These are phyloP conservation scores for Saprolegnia diclina DNA, from an alignment of 352 stramenopile genomes.

Conservation along the genomic window DNA sequence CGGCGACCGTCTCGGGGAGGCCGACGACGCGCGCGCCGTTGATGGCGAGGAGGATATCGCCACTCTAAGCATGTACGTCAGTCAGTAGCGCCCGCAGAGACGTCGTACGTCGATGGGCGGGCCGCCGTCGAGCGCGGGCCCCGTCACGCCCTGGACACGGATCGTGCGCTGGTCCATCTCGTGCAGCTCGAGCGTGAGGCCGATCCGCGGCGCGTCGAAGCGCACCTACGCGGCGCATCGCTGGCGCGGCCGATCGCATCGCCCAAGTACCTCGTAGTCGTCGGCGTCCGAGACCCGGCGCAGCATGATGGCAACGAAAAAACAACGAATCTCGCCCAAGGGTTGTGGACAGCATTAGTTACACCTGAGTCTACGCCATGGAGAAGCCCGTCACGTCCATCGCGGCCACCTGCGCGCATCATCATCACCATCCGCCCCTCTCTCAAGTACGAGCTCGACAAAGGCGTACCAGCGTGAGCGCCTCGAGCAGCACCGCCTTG, in stretches of 20 bases:
- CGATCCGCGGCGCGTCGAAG: conserved; percentile 6
- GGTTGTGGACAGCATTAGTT: neutral
- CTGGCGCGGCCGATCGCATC: neutral
- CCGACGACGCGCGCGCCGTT: neutral
- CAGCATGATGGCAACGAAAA: neutral
- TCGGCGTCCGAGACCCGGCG: neutral
- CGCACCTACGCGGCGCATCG: conserved; percentile 4
- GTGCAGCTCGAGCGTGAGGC: conserved; percentile 10
- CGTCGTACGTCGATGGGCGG: neutral
- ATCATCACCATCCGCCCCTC: no score
- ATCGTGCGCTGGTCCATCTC: neutral
- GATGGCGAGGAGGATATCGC: conserved; percentile 3
- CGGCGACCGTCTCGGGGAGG: neutral
- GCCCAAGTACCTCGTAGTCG: conserved; percentile 10
- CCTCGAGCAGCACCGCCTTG: neutral
- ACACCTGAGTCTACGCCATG: conserved; percentile 5
- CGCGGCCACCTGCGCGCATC: neutral
- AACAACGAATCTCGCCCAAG: neutral
- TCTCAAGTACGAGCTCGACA: no score
- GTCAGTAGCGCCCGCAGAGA: neutral
- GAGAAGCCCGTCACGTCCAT: conserved; percentile 26
- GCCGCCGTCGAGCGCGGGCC: neutral
- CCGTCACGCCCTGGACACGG: conserved; percentile 4
- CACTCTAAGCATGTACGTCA: neutral
- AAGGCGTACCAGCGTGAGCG: conserved; percentile 6